phyloP scores from a whole-genome alignment of 2,329 filamentous ascomycete genomes.

The Aspergillus alliaceus region DNA sequence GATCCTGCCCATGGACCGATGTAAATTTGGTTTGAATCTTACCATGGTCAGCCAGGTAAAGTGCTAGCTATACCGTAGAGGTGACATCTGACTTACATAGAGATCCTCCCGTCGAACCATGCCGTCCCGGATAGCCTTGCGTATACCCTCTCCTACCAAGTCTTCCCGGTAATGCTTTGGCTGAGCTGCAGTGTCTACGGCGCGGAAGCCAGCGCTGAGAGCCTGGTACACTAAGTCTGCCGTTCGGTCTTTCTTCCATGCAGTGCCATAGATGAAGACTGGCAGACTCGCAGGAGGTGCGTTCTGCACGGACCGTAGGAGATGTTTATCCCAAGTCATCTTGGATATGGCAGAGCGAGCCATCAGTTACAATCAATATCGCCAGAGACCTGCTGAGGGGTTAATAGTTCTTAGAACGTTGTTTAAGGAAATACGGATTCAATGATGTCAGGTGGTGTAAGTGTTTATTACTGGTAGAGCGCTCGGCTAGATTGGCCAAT shows the following conservation, averaged over 20 bases:
- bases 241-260: slow-evolving; percentile 77
- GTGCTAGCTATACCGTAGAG: neutral
- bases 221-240: slow-evolving; percentile 68
- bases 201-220: slow-evolving; percentile 67
- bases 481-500: neutral
- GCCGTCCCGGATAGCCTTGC: slow-evolving; percentile 59
- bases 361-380: slow-evolving; percentile 9
- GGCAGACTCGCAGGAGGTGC: slow-evolving; percentile 34
- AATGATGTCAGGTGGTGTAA: neutral
- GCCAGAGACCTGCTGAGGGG: neutral
- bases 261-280: slow-evolving; percentile 71
- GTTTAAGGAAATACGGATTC: no score
- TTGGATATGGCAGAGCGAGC: slow-evolving; percentile 23
- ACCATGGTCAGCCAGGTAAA: neutral
- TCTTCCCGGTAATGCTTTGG: slow-evolving; percentile 76
- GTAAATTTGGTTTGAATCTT: slow-evolving; percentile 85
- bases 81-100: slow-evolving; percentile 53
- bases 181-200: slow-evolving; percentile 75
- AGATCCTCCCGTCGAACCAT: slow-evolving; percentile 61
- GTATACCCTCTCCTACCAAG: slow-evolving; percentile 67
- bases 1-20: slow-evolving; percentile 62
- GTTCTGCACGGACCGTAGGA: slow-evolving; percentile 26
- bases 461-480: neutral
- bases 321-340: slow-evolving; percentile 34
- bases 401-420: neutral